Evolutionary conservation across 805 yeast genomes (phyloP).

Genomic region (Metschnikowia similis): DNA sequence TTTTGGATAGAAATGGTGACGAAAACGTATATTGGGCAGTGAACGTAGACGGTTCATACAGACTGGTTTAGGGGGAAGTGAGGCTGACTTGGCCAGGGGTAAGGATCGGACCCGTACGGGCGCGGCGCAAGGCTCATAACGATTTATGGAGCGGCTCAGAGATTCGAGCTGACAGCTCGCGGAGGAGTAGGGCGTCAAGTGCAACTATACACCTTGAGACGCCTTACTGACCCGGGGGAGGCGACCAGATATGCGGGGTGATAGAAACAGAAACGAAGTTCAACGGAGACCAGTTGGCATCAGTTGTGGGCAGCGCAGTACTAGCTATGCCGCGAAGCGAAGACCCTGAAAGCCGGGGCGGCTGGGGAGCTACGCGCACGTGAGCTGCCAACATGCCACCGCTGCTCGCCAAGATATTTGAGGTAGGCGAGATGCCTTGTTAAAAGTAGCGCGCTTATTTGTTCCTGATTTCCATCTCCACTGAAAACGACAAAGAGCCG

Average conservation of each 20-base stretch:
- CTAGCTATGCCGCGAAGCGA: not conserved
- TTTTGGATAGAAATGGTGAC: not conserved
- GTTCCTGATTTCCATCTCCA: not conserved
- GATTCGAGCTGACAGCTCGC: too few relatives aligned
- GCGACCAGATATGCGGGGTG: not conserved
- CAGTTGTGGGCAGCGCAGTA: not conserved
- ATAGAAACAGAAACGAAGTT: not conserved
- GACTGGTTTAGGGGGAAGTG: not conserved
- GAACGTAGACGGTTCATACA: not conserved
- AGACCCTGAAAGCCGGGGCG: not conserved
- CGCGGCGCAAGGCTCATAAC: not conserved
- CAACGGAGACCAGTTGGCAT: not conserved
- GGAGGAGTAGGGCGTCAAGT: too few relatives aligned
- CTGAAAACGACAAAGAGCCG: not conserved
- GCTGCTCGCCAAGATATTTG: not conserved
- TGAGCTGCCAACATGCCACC: not conserved
- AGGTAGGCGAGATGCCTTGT: conserved; percentile 3
- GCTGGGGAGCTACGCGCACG: not conserved
- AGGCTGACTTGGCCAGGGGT: not conserved
- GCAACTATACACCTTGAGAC: too few relatives aligned
- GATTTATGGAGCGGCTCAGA: not conserved
- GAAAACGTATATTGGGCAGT: not conserved
- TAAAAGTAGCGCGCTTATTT: not conserved
- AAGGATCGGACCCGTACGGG: conserved; percentile 4
- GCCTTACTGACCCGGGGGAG: too few relatives aligned